These are phyloP conservation scores for Oryza longistaminata DNA, from an alignment of 176 grass and related monocot species.

Conservation along the genomic window DNA sequence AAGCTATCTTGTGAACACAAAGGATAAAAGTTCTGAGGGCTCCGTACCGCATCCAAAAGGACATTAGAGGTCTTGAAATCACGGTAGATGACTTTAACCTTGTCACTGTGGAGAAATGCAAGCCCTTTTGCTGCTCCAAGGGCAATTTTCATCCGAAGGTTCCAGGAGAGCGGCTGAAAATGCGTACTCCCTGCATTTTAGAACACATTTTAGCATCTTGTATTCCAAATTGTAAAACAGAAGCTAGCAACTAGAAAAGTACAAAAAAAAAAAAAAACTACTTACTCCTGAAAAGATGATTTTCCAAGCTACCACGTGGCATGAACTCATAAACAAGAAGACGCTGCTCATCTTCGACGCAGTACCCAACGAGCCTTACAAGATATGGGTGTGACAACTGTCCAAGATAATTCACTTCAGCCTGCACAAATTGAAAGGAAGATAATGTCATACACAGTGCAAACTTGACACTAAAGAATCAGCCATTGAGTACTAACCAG, in stretches of 20 bases:
- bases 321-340: slow-evolving; percentile 95
- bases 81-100: slow-evolving; percentile 79
- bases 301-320: slow-evolving; percentile 79
- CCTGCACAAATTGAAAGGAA: slow-evolving; percentile 33
- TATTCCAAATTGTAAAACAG: background rate
- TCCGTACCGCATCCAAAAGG: slow-evolving; percentile 66
- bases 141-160: slow-evolving; percentile 75
- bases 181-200: slow-evolving; percentile 52
- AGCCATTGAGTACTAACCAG: slow-evolving; percentile 45
- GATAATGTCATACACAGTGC: background rate
- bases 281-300: slow-evolving; percentile 88
- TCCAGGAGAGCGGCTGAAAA: slow-evolving; percentile 71
- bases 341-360: slow-evolving; percentile 73
- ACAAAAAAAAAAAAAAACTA: background rate
- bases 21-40: background rate
- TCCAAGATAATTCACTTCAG: slow-evolving; percentile 88
- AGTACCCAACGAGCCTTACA: slow-evolving; percentile 81
- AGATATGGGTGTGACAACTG: slow-evolving; percentile 65
- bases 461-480: background rate
- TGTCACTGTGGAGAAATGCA: slow-evolving; percentile 78
- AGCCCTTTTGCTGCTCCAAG: slow-evolving; percentile 80
- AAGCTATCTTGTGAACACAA: background rate
- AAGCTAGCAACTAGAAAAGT: background rate
- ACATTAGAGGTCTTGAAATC: slow-evolving; percentile 94
- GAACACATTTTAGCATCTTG: slow-evolving; percentile 21